Conservation (phyloP, 805 yeast genomes). For the Schwanniomyces occidentalis region DNA sequence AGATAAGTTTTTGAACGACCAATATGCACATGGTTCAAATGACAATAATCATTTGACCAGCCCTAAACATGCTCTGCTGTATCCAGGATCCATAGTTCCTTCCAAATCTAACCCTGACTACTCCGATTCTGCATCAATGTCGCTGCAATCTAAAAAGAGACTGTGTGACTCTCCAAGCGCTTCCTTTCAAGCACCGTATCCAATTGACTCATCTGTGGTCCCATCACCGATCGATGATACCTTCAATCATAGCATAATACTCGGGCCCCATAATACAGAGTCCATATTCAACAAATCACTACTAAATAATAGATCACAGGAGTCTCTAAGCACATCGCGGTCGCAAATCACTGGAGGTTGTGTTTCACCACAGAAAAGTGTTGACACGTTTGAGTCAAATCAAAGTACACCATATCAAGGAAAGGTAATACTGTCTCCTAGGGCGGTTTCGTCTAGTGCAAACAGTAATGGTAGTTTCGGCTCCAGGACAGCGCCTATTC, state of each 20-base stretch:
- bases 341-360: neutral
- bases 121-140: too few relatives aligned
- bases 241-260: constrained; percentile 3
- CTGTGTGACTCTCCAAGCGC: neutral
- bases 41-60: too few relatives aligned
- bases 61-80: too few relatives aligned
- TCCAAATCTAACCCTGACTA: too few relatives aligned
- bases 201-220: constrained; percentile 14
- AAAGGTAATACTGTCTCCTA: too few relatives aligned
- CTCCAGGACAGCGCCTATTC: neutral
- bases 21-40: too few relatives aligned
- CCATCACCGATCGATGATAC: constrained; percentile 10
- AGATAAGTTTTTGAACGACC: too few relatives aligned
- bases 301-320: constrained; percentile 1
- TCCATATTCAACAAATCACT: constrained; percentile 2
- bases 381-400: constrained; percentile 3
- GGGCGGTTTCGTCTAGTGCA: neutral
- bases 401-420: constrained; percentile 1
- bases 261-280: constrained; percentile 3
- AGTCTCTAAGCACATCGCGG: neutral
- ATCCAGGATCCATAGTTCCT: too few relatives aligned
- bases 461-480: neutral
- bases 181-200: constrained; percentile 14
- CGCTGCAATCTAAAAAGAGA: neutral
- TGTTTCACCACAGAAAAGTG: neutral